These are phyloP conservation scores for Podospora bellae-mahoneyi DNA, from an alignment of 495 filamentous ascomycete genomes.

Conservation along the genomic window DNA sequence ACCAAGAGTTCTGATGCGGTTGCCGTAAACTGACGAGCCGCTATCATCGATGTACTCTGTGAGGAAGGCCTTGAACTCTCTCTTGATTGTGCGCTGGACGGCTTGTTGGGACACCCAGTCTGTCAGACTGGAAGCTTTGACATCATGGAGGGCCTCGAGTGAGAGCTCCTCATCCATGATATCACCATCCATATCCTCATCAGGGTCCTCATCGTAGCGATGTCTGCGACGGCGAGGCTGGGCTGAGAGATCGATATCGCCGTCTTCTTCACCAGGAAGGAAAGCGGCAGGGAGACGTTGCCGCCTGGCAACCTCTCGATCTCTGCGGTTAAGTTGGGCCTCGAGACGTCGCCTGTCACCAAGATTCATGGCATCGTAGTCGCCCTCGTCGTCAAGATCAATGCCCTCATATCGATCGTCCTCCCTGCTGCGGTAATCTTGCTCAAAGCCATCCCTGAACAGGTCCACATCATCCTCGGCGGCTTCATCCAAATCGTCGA, in stretches of 20 bases:
- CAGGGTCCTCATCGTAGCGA: slow-evolving; percentile 88
- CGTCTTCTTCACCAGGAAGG: slow-evolving; percentile 83
- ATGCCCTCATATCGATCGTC: slow-evolving; percentile 45
- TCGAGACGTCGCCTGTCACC: slow-evolving; percentile 86
- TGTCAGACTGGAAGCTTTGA: slow-evolving; percentile 87
- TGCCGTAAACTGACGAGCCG: slow-evolving; percentile 89
- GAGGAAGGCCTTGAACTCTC: slow-evolving; percentile 96
- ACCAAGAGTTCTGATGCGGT: slow-evolving; percentile 86
- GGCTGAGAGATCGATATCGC: slow-evolving; percentile 73
- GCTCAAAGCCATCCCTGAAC: slow-evolving; percentile 84
- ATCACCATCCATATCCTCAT: slow-evolving; percentile 86
- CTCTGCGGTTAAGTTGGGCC: slow-evolving; percentile 74
- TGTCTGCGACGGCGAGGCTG: slow-evolving; percentile 77
- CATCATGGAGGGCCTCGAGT: slow-evolving; percentile 84
- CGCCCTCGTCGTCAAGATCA: slow-evolving; percentile 53
- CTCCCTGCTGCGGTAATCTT: slow-evolving; percentile 68
- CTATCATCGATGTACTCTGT: slow-evolving; percentile 89
- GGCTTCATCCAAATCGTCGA: slow-evolving; percentile 93
- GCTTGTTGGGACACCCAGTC: slow-evolving; percentile 93
- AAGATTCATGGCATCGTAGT: slow-evolving; percentile 68
- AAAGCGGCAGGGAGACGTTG: slow-evolving; percentile 80
- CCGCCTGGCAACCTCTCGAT: slow-evolving; percentile 71
- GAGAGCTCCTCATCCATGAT: slow-evolving; percentile 94
- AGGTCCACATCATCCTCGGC: slow-evolving; percentile 97
- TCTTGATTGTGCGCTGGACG: slow-evolving; percentile 87